Base-by-base conservation (phyloP, 768 basidiomycete genomes). In the Amanita molliuscula region DNA sequence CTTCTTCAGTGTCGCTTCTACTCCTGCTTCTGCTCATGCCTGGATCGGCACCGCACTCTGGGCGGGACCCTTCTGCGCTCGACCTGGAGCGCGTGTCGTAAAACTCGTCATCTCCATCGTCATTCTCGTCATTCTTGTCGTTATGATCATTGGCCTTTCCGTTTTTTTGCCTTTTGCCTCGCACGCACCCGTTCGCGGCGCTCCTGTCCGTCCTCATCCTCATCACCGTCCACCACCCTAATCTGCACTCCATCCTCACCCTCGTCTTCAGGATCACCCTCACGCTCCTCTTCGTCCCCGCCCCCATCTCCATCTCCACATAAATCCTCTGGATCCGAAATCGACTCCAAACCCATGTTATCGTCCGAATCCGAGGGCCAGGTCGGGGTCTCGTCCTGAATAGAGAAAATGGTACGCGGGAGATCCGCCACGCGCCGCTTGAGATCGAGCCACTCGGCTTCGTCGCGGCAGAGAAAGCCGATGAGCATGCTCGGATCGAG, bases 401-500 rank as follows among this genome's bases (percentile, higher is more conserved):
- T 76, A 0, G 87, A 81, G 56, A 97, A 92, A 48, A 94, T 89
- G 33, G 79, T 71, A 60, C 81, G 79, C 38, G 80, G 76, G 36
- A 78, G 73, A 67, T 88, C 82, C 1, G 68, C 72, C 31, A 90
- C 81, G 45, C 90, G 71, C 51, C 65, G 69, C 54, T 80, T 74
- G 49, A 97, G 77, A 65, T 97, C 91, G 13, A 73, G 63, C 88
- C 91, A 98, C 48, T 98, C 95, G 15, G 61, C 70, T 66, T 90
- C 85, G 59, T 88, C 81, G 58, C 77, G 78, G 62, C 85, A 84
- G 56, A 97, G 61, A 62, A 99, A 98, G 9, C 94, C 94, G 52
- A 98, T 76, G 6, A 99, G 70, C 96, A 99, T 97, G 58, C 92
- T 96, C 20, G 95, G 96, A 63, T 98, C 96, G 48, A 99, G 69